Evolutionary conservation across 2,329 filamentous ascomycete species (phyloP), one percentile per base, ranked within the genome.

Genomic region (Cyphellophora europaea): DNA sequence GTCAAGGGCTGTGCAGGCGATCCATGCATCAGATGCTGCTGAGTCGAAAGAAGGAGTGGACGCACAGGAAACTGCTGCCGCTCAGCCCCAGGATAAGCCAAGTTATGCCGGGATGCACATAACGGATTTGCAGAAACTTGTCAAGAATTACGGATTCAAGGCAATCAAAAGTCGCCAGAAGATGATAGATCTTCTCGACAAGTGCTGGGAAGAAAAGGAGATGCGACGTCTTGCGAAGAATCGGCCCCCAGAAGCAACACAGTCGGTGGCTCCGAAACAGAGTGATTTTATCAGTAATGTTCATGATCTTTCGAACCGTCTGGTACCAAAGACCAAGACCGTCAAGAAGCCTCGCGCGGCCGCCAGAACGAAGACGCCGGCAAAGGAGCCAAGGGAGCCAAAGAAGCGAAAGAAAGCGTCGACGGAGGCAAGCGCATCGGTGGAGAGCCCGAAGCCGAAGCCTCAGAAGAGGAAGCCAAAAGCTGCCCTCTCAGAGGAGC

Each of bases 121-220:
- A 41, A 58, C 66, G 6, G 72, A 82, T 38, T 60, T 88, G 11
- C 62, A 74, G 3, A 72, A 67, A 37, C 69, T 80, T 49, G 61
- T 88, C 29, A 61, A 69, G 4, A 63, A 66, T 0, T 86, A 77
- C 49, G 80, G 79, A 0, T 87, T 88, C 57, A 88, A 87, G 51
- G 63, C 77, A 1, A 62, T 87, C 18, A 83, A 78, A 52, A 74
- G 65, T 36, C 69, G 82, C 12, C 66, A 70, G 32, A 74, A 74
- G 6, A 85, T 84, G 78, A 77, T 88, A 41, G 64, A 73, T 2
- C 56, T 86, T 8, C 61, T 88, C 10, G 64, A 82, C 33, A 72
- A 77, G 49, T 87, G 83, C 53, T 87, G 82, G 80, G 59, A 71
- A 44, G 76, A 74, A 38, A 75, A 75, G 51, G 43, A 27, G 10